These are phyloP conservation scores for Dactylis glomerata DNA, from an alignment of 176 grass and related monocot species.

Conservation along the genomic window DNA sequence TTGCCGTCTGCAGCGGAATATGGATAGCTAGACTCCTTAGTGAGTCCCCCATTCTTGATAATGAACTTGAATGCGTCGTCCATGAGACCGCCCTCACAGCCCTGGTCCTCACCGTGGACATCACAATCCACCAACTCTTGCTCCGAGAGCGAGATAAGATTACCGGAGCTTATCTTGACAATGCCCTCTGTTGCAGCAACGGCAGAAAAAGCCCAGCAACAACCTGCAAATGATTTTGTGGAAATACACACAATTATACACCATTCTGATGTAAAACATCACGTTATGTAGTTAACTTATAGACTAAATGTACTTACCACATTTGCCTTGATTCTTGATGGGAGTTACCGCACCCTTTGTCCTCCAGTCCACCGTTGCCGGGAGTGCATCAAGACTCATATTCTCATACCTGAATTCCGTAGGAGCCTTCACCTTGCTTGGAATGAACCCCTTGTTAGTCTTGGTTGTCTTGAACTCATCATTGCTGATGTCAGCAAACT, in stretches of 20 bases:
- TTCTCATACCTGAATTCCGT: conserved; percentile 2
- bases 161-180: neutral
- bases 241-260: neutral
- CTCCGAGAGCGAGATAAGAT: neutral
- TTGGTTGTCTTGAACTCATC: neutral
- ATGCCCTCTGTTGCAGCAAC: conserved; percentile 3
- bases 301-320: neutral
- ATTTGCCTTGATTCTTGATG: neutral
- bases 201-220: neutral
- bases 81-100: neutral
- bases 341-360: neutral
- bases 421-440: neutral
- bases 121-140: neutral
- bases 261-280: neutral
- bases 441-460: neutral
- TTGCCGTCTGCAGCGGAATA: neutral
- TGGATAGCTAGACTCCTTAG: conserved; percentile 10
- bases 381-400: neutral
- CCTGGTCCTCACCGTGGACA: neutral
- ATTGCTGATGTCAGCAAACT: neutral
- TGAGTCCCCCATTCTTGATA: neutral
- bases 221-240: neutral
- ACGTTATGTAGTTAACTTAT: neutral
- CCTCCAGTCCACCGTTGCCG: neutral
- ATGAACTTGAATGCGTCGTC: neutral